Base-by-base conservation (phyloP, 129 eudicot genomes). In the Tanacetum coccineum region DNA sequence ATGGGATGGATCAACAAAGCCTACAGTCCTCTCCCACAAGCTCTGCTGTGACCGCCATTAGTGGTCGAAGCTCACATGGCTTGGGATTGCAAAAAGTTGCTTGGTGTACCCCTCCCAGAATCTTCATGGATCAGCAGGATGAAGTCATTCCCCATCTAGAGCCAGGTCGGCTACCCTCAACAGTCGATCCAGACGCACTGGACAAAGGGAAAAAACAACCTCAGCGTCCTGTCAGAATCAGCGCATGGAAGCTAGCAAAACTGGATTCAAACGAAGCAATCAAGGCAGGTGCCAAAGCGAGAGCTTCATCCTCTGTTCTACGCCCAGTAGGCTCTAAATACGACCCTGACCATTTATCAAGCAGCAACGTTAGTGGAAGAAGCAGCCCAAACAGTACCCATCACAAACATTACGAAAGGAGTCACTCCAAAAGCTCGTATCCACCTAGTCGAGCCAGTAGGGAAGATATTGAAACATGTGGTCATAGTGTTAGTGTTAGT, bases 41-140 rank as follows among this genome's bases (percentile, higher is more conserved):
- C 46, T 94, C 99, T 19, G 88, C 95, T 13, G 78, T 88, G 36
- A 89, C 99, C 5, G 97, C 84, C 30, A 81, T 76, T 45, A 94
- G 95, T 62, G 99, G 95, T 9, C 84, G 99, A 72, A 94, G 99
- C 76, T 94, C 97, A 54, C 84, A 84, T 18, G 99, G 99, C 13
- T 81, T 85, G 62, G 84, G 91, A 18, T 79, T 85, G 60, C 99
- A 86, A 50, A 94, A 94, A 76, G 99, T 90, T 42, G 93, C 88
- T 42, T 89, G 99, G 97, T 94, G 97, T 77, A 87, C 95, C 28
- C 99, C 99, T 66, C 99, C 99, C 13, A 72, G 99, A 79, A 83
- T 94, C n/a, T 89, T 94, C 58, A 84, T 86, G 54, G 97, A 94
- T 76, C 89, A 89, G 71, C 97, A 94, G 98, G 98, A 93, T 50